phyloP scores from a whole-genome alignment of 2,329 filamentous ascomycete species.

The Cercospora citrullina region DNA sequence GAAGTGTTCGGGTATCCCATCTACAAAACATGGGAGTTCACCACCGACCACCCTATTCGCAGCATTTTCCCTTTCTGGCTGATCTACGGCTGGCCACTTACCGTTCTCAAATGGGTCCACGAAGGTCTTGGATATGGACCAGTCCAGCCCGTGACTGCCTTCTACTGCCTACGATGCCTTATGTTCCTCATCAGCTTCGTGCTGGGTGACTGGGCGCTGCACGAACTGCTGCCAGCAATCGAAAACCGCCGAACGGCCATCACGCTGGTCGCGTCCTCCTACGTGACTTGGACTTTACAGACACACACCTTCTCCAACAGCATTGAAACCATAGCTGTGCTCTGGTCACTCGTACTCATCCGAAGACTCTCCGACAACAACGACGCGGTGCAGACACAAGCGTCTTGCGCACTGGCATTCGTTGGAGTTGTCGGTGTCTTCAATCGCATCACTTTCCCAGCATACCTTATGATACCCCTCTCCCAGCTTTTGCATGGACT shows the following conservation, averaged over 20 bases:
- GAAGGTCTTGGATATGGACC: constrained; percentile 77
- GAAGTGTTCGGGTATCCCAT: constrained; percentile 91
- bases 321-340: constrained; percentile 86
- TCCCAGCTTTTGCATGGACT: constrained; percentile 85
- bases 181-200: constrained; percentile 98
- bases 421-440: constrained; percentile 85
- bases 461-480: constrained; percentile 82
- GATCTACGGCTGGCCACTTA: constrained; percentile 90
- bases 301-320: constrained; percentile 98
- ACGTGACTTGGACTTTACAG: constrained; percentile 98
- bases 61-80: constrained; percentile 97
- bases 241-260: constrained; percentile 71
- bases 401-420: constrained; percentile 75
- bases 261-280: constrained; percentile 87
- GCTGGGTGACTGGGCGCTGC: constrained; percentile 93
- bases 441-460: constrained; percentile 96
- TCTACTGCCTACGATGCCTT: constrained; percentile 81
- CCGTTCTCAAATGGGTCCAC: constrained; percentile 88
- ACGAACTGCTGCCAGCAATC: constrained; percentile 80
- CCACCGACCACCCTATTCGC: constrained; percentile 80
- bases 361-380: constrained; percentile 78
- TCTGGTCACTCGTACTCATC: constrained; percentile 91
- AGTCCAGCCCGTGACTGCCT: constrained; percentile 80
- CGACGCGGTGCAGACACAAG: constrained; percentile 73
- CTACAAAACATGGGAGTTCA: constrained; percentile 94